A percentile compares a stretch with the other conserved stretches of the same genome.
Conservation (phyloP, 1,284 basidiomycete genomes). For the Cutaneotrichosporon mucoides region DNA sequence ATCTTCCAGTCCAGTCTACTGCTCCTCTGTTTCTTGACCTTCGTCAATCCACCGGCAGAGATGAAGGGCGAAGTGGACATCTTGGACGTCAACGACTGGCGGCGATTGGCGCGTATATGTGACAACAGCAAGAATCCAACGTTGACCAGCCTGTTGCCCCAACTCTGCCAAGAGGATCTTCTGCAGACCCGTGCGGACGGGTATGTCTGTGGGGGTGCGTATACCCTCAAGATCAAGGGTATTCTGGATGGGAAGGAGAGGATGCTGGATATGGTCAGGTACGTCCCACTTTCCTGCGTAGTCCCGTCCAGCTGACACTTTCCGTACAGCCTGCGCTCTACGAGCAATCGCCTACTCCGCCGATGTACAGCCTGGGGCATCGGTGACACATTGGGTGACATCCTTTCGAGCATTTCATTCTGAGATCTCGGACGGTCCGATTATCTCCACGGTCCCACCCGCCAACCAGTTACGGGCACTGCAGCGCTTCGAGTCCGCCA, state of each 20-base stretch:
- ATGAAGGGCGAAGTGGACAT: conserved; percentile 2
- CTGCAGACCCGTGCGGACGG: background rate
- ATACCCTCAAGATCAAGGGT: background rate
- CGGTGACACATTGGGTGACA: conserved; percentile 9
- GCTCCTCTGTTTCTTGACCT: conserved; percentile 5
- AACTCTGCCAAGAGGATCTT: background rate
- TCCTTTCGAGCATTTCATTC: conserved; percentile 6
- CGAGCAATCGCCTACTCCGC: conserved; percentile 10
- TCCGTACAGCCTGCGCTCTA: conserved; percentile 8
- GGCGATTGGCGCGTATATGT: background rate
- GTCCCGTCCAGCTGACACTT: background rate
- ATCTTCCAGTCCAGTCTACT: conserved; percentile 10
- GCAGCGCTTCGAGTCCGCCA: too few species aligned
- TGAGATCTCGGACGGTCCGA: background rate
- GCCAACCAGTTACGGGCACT: too few species aligned
- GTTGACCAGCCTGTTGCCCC: background rate
- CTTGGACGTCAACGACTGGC: conserved; percentile 1
- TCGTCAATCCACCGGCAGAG: background rate
- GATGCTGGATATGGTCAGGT: conserved; percentile 11
- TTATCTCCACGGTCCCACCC: too few species aligned
- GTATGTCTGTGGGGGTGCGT: background rate
- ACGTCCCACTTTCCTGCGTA: background rate
- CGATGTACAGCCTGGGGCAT: conserved; percentile 11
- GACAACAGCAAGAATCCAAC: background rate
- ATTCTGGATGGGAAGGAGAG: conserved; percentile 8